phyloP scores from a whole-genome alignment of 495 filamentous ascomycete species.

The Hypoxylon perforatum region DNA sequence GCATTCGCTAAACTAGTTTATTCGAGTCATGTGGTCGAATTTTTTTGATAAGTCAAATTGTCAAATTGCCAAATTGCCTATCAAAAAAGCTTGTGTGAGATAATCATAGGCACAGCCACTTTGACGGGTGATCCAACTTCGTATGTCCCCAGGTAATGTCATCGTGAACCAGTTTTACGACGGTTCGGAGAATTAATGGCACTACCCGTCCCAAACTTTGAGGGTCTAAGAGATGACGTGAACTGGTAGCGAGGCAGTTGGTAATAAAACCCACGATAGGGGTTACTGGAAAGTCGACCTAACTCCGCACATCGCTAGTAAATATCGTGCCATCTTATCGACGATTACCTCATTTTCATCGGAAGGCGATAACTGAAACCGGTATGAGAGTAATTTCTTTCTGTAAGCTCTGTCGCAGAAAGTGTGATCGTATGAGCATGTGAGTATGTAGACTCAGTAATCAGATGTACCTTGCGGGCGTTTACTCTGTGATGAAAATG shows the following conservation, averaged over 20 bases:
- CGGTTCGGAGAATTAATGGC: conserved; percentile 34
- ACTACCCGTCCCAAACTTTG: conserved; percentile 14
- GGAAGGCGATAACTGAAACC: conserved; percentile 6
- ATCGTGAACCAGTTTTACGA: conserved; percentile 17
- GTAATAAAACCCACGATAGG: conserved; percentile 3
- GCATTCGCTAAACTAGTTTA: conserved; percentile 24
- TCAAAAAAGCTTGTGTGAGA: conserved; percentile 2
- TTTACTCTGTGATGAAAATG: conserved; percentile 10
- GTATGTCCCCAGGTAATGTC: conserved; percentile 18
- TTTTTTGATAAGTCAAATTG: conserved; percentile 16
- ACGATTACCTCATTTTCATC: background rate
- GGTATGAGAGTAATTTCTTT: conserved; percentile 8
- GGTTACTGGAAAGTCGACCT: background rate
- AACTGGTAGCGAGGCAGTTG: conserved; percentile 14
- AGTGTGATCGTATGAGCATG: too few species aligned
- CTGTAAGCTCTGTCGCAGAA: background rate
- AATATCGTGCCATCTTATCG: background rate
- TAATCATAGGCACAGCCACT: conserved; percentile 4
- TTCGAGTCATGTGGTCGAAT: conserved; percentile 34
- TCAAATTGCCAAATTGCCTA: too few species aligned
- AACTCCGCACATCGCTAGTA: conserved; percentile 1
- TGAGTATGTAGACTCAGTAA: too few species aligned
- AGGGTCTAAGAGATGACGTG: conserved; percentile 5
- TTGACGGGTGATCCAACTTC: background rate
- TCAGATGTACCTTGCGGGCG: background rate